Conservation (phyloP, 371 early-diverging fungal genomes). For the Apophysomyces elegans region DNA sequence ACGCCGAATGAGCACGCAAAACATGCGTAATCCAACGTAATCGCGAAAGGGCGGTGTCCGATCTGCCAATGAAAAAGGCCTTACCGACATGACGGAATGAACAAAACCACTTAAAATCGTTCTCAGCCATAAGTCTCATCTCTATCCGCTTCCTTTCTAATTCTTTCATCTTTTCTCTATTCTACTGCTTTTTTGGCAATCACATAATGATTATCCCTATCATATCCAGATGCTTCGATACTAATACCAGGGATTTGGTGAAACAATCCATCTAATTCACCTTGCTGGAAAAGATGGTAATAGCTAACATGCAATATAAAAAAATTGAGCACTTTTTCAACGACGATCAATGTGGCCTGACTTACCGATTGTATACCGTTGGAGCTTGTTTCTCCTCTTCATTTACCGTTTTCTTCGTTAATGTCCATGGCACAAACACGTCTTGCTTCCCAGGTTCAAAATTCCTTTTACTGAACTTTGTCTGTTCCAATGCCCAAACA, state of each 20-base stretch:
- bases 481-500: conserved; percentile 97
- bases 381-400: conserved; percentile 15
- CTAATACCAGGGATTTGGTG: conserved; percentile 40
- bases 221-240: conserved; percentile 80
- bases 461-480: conserved; percentile 65
- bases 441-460: conserved; percentile 86
- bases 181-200: conserved; percentile 35
- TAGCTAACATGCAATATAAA: conserved; percentile 52
- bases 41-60: background rate
- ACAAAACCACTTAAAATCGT: too few relatives aligned
- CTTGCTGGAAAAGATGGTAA: conserved; percentile 92
- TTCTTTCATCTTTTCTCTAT: background rate
- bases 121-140: too few relatives aligned
- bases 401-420: conserved; percentile 42
- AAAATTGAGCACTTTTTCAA: too few relatives aligned
- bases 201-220: conserved; percentile 93
- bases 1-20: background rate
- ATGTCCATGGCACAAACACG: conserved; percentile 92
- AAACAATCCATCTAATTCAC: conserved; percentile 82
- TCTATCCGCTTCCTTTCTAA: too few relatives aligned
- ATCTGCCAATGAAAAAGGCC: too few relatives aligned
- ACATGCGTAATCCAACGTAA: background rate
- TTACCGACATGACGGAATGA: too few relatives aligned
- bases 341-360: background rate
- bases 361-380: conserved; percentile 60